Conservation (phyloP, 768 basidiomycete species). For the Xanthoconium stramineum region DNA sequence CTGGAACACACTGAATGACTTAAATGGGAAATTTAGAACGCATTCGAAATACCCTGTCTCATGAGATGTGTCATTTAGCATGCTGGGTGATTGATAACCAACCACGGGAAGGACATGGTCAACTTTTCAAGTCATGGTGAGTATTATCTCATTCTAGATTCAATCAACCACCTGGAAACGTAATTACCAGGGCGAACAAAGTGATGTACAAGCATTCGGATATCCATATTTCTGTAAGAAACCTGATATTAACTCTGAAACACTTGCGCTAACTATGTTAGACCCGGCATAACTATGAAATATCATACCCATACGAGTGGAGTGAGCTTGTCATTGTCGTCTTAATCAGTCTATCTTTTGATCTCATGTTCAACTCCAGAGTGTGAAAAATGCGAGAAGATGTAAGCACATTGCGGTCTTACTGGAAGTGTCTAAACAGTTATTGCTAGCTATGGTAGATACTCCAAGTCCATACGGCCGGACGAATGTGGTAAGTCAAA, state of each 20-base stretch:
- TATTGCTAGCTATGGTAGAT: conserved; percentile 60
- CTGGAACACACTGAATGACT: not conserved
- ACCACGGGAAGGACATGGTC: conserved; percentile 71
- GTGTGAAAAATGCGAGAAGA: conserved; percentile 60
- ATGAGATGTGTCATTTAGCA: conserved; percentile 93
- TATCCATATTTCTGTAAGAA: conserved; percentile 66
- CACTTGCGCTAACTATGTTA: conserved; percentile 24
- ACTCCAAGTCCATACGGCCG: conserved; percentile 68
- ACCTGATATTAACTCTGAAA: conserved; percentile 2
- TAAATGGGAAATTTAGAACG: conserved; percentile 49
- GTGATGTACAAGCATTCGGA: conserved; percentile 69
- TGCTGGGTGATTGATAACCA: conserved; percentile 76
- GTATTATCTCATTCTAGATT: conserved; percentile 12
- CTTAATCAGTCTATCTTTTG: not conserved
- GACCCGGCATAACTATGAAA: conserved; percentile 76
- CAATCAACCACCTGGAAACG: not conserved
- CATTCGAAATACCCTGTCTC: conserved; percentile 77
- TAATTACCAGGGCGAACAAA: conserved; percentile 49
- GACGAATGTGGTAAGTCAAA: conserved; percentile 55
- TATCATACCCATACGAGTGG: conserved; percentile 71
- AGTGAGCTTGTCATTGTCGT: conserved; percentile 39
- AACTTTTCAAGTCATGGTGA: conserved; percentile 69
- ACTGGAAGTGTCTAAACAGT: conserved; percentile 3
- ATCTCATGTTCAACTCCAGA: conserved; percentile 36
- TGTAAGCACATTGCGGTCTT: conserved; percentile 37